Evolutionary conservation across 2,329 filamentous ascomycete genomes (phyloP).

Genomic region (Botrytis deweyae): DNA sequence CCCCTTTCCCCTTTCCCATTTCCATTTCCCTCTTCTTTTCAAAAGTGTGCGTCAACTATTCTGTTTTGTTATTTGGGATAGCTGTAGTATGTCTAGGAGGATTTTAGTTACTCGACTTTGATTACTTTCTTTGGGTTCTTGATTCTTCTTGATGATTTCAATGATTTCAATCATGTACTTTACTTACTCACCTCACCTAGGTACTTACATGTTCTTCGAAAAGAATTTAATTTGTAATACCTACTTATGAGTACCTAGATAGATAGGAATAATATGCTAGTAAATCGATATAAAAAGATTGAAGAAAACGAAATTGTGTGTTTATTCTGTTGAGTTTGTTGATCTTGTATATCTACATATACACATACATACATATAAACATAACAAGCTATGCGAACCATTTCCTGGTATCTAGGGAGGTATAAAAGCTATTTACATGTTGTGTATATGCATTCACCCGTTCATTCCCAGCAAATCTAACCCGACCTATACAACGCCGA

Average conservation of each 20-base stretch:
- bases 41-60: too few species aligned
- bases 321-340: not conserved
- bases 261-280: not conserved
- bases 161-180: too few species aligned
- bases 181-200: too few species aligned
- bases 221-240: not conserved
- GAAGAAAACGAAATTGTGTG: not conserved
- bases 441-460: not conserved
- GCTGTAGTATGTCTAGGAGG: not conserved
- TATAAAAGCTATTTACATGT: not conserved
- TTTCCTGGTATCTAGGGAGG: not conserved
- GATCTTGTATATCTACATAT: not conserved
- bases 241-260: not conserved
- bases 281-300: not conserved
- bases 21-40: not conserved
- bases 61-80: not conserved
- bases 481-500: slow-evolving; percentile 12
- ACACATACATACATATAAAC: not conserved
- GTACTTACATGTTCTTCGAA: not conserved
- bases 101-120: not conserved
- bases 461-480: not conserved
- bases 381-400: not conserved
- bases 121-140: not conserved
- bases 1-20: too few species aligned
- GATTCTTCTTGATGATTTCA: too few species aligned